Evolutionary conservation across 2,329 filamentous ascomycete species (phyloP), one percentile per base, ranked within the genome.

Genomic region (Trichoderma atrobrunneum): DNA sequence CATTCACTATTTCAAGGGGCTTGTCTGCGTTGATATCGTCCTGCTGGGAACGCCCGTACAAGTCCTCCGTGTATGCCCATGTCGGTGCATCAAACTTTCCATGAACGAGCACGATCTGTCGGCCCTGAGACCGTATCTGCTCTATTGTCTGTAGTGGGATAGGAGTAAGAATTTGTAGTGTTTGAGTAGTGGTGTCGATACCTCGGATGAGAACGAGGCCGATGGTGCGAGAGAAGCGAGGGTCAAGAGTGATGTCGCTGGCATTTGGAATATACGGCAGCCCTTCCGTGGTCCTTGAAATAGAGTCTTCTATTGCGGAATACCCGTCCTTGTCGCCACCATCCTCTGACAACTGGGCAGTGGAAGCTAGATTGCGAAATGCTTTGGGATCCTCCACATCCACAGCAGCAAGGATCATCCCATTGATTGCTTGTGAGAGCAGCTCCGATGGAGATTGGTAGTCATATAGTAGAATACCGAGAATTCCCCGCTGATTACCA

Each of bases 191-290:
- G 0, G 81, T 77, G 77, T 95, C 91, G 72, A 95, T 89, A 5
- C 90, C 91, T 1, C 92, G 87, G n/a, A 96, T 80, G 10, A 95
- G 84, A 0, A 88, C 91, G 2, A 93, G 82, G 2, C 91, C 92
- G 5, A 93, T 79, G 16, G 88, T 85, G 26, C 83, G 83, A 0
- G 89, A 91, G 76, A 87, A 83, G 32, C 78, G 80, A 0, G 92
- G 91, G 74, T 92, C 84, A 0, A 93, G 85, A 1, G 85, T 84
- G 3, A 84, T 82, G n/a, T 86, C 84, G 28, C 84, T 81, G 1
- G 84, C 78, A 24, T 89, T 88, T 18, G 86, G 81, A 71, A 94
- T 86, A 72, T 90, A 89, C 0, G 92, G 92, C 2, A 94, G 83
- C 0, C 84, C 84, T 76, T 90, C 87, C 1, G 84, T 82, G 1